These are phyloP conservation scores for Pholiota molesta DNA, from an alignment of 768 basidiomycete species.

Conservation along the genomic window DNA sequence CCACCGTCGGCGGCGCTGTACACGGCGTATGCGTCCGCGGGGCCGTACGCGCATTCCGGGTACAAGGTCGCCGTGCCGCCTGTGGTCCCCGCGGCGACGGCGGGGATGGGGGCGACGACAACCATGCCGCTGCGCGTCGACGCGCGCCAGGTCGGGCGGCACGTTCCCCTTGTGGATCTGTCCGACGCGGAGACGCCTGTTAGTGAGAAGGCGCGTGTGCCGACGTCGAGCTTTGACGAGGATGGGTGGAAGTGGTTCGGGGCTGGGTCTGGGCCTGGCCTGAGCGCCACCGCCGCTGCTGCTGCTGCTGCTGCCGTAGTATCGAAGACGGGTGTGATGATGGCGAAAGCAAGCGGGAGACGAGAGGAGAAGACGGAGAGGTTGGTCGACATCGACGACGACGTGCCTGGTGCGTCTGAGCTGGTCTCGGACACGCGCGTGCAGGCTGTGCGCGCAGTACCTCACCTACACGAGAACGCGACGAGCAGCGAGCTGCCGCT, in stretches of 20 bases:
- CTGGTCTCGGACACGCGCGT: neutral
- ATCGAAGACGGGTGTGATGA: neutral
- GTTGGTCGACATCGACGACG: conserved; percentile 4
- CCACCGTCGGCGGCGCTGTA: neutral
- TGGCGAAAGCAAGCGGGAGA: too few species aligned
- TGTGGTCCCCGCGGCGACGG: neutral
- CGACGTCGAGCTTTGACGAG: conserved; percentile 4
- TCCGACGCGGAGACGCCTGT: neutral
- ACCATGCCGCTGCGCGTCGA: neutral
- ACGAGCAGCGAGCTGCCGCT: neutral
- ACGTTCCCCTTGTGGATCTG: conserved; percentile 21
- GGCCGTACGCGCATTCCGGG: neutral
- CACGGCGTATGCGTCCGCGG: neutral
- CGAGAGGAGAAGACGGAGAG: neutral
- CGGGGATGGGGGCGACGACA: neutral
- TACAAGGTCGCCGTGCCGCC: neutral
- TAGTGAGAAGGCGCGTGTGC: neutral
- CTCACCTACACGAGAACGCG: too few species aligned
- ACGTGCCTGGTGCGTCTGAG: neutral
- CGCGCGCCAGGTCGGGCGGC: conserved; percentile 14
- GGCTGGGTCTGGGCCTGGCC: neutral
- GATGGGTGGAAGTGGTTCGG: conserved; percentile 21
- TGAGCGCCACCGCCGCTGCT: neutral
- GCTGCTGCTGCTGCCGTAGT: neutral
- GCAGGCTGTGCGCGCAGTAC: too few species aligned